Evolutionary conservation across 768 basidiomycete species (phyloP), one percentile per base, ranked within the genome.

Genomic region (Hypsizygus marmoreus): DNA sequence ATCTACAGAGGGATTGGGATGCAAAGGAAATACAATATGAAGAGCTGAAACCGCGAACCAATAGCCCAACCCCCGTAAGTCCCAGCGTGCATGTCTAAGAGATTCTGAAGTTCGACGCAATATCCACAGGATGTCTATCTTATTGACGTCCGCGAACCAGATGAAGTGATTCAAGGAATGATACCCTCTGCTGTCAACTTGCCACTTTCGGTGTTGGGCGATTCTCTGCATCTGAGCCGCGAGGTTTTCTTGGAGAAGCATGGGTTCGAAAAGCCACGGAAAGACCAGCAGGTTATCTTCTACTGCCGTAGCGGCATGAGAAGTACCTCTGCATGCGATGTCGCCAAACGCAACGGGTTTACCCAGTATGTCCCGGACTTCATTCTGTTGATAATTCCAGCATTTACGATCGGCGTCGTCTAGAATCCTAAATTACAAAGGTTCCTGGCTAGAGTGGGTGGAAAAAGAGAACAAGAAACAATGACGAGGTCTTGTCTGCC

Each of bases 101-200:
- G 42, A 9, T 20, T 19, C 14, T 30, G 16, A 50, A 32, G 42
- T 59, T 45, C 23, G 34, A 41, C 35, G 39, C 55, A 45, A 37
- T 34, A 41, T 51, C 22, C 17, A 0, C 50, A 91, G 89, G 73
- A 86, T 49, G 72, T 79, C 4, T 89, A 83, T 60, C 61, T 91
- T 34, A 83, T 91, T 55, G 93, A 95, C 57, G 95, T 97, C n/a
- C 84, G 95, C 16, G 95, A 97, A 64, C 89, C 86, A 1, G 82
- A 91, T 53, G 95, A 97, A 63, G 89, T 93, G 33, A 78, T 88
- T 11, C 89, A 92, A 61, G 95, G 95, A 10, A 86, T 87, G 62
- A 95, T 97, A 51, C 95, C 95, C 5, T 92, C 91, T 17, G 79
- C 92, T 13, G 91, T 97, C 59, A 91, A 93, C 65, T 66, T 97